phyloP scores from a whole-genome alignment of 805 yeast genomes.

The Yarrowia osloensis region DNA sequence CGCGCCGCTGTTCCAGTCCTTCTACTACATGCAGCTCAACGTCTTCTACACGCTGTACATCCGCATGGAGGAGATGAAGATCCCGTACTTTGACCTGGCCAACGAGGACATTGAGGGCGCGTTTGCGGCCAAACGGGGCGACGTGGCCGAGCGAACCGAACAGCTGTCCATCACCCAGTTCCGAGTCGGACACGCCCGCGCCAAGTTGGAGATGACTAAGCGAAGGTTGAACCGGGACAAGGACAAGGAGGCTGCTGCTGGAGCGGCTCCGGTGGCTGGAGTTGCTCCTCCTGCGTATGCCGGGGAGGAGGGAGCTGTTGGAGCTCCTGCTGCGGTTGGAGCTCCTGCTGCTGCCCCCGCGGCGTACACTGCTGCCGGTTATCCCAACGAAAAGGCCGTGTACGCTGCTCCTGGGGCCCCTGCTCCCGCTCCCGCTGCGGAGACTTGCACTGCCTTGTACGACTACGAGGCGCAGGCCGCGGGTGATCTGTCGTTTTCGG shows the following conservation, averaged over 20 bases:
- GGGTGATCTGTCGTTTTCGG: constrained; percentile 85
- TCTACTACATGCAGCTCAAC: constrained; percentile 97
- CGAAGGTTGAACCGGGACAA: constrained; percentile 54
- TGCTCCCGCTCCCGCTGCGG: constrained; percentile 33
- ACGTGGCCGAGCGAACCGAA: constrained; percentile 86
- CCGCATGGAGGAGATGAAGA: constrained; percentile 93
- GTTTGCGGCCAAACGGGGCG: constrained; percentile 79
- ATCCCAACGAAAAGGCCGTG: constrained; percentile 39
- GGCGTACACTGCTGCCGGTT: constrained; percentile 38
- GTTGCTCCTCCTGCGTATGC: constrained; percentile 43
- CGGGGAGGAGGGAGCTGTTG: constrained; percentile 35
- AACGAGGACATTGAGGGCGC: constrained; percentile 73
- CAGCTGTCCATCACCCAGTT: constrained; percentile 88
- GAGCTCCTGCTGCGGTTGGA: constrained; percentile 34
- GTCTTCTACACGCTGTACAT: constrained; percentile 90
- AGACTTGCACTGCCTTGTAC: constrained; percentile 78
- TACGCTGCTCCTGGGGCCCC: constrained; percentile 38
- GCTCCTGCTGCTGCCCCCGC: constrained; percentile 39
- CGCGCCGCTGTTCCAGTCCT: constrained; percentile 88
- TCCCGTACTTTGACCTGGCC: constrained; percentile 88
- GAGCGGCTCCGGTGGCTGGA: constrained; percentile 42
- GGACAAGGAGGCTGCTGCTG: constrained; percentile 9
- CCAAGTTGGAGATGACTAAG: constrained; percentile 79
- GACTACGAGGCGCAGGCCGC: constrained; percentile 91
- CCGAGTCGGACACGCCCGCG: constrained; percentile 83